phyloP scores from a whole-genome alignment of 2,329 filamentous ascomycete genomes.

The Trichophyton simii region DNA sequence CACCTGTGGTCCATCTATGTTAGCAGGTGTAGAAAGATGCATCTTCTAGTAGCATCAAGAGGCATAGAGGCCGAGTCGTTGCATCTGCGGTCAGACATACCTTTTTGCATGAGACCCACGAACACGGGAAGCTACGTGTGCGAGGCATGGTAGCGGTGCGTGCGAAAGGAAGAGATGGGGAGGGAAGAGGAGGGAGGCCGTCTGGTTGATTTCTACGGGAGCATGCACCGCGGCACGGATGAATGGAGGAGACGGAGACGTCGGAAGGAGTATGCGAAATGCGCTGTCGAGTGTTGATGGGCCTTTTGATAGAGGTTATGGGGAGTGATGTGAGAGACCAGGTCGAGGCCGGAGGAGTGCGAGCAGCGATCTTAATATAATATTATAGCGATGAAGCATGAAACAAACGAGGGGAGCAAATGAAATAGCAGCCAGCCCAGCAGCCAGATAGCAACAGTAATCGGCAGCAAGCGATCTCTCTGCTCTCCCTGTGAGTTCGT shows the following conservation, averaged over 20 bases:
- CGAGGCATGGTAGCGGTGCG: conserved; percentile 24
- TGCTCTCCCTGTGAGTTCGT: not conserved
- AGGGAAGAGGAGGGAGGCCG: not conserved
- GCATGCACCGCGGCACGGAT: not conserved
- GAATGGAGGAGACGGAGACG: not conserved
- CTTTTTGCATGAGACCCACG: conserved; percentile 34
- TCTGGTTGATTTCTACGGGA: not conserved
- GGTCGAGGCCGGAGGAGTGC: not conserved
- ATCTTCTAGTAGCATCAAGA: not conserved
- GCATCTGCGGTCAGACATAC: conserved; percentile 16
- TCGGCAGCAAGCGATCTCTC: conserved; percentile 1
- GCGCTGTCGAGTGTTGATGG: not conserved
- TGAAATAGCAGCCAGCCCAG: not conserved
- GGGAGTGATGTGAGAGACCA: not conserved
- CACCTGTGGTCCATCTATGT: conserved; percentile 20
- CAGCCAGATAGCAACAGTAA: not conserved
- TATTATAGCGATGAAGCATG: conserved; percentile 2
- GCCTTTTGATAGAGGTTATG: not conserved
- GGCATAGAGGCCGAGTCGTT: not conserved
- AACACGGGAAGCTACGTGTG: conserved; percentile 33
- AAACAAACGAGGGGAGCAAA: conserved; percentile 3
- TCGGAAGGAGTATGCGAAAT: not conserved
- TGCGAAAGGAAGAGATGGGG: not conserved
- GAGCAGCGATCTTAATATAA: conserved; percentile 2
- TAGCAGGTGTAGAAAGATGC: not conserved